Base-by-base conservation (phyloP, 495 filamentous ascomycete species). In the Podospora fimiseda region DNA sequence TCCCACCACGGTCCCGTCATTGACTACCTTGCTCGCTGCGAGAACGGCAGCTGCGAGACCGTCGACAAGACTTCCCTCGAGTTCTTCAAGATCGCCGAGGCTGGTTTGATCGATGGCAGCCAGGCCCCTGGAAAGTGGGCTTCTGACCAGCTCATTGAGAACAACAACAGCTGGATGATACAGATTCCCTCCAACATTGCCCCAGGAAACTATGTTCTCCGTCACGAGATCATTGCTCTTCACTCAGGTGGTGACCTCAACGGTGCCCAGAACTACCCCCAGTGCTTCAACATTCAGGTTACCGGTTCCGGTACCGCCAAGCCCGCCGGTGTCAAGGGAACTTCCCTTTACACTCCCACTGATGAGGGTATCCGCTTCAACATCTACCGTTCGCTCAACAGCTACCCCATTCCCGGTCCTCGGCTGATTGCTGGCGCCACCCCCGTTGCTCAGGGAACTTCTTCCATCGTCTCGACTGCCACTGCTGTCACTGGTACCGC, bases 211-310 rank as follows among this genome's bases (percentile, higher is more conserved):
- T 93, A 89, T 57, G 82, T 93, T 55, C 72, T 93, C 36, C 85
- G 88, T 36, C 84, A 89, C 65, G 88, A 93, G 69, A 84, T 90
- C 62, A 88, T 90, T 52, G 87, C 82, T 15, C 80, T 91, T 8
- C 86, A 91, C 74, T 74, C 73, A 19, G 84, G 83, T n/a, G 74
- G 65, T 21, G 60, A 74, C n/a, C 49, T 58, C 16, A 74, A 84
- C 60, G 86, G 86, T 38, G 86, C 87, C 3, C 88, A 92, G 74
- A 84, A 82, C 71, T 92, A 91, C 66, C 87, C 87, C 15, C 74
- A 87, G 60, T 92, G 88, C 70, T 69, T 89, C 68, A 90, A 89
- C 76, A 65, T 91, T 43, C 74, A 84, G 57, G 72, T 93, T 53
- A 83, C 81, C 2, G 85, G 87, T 40, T 64, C 70, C 43, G 88